Evolutionary conservation across 2,329 filamentous ascomycete genomes (phyloP).

Genomic region (Sporothrix pallida): DNA sequence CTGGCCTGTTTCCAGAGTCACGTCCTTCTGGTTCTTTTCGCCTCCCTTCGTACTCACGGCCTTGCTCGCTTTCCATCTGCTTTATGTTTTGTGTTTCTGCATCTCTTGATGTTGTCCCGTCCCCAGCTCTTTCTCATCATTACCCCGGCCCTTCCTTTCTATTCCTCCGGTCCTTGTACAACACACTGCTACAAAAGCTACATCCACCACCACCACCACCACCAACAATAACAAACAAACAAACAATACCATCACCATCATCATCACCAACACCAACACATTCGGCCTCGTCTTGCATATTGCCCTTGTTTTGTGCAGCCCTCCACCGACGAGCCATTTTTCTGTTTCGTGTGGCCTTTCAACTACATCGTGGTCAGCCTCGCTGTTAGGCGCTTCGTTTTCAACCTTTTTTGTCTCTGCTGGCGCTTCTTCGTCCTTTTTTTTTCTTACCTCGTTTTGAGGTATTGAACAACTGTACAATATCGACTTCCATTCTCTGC

Average conservation of each 20-base stretch:
- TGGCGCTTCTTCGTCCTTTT: background rate
- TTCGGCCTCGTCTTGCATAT: slow-evolving; percentile 5
- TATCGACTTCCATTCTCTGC: background rate
- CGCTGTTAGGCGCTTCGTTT: slow-evolving; percentile 9
- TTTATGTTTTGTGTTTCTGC: background rate
- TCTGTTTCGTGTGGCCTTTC: background rate
- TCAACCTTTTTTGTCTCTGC: background rate
- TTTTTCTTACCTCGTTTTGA: background rate
- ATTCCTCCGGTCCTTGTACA: background rate
- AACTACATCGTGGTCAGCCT: slow-evolving; percentile 7
- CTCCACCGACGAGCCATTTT: background rate
- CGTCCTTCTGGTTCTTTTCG: background rate
- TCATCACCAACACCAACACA: background rate
- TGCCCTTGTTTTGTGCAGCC: background rate
- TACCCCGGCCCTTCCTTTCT: background rate
- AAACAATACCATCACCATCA: background rate
- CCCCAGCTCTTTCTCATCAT: background rate
- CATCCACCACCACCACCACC: slow-evolving; percentile 10
- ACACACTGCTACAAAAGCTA: slow-evolving; percentile 1
- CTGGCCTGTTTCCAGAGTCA: too few species aligned
- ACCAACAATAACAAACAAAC: background rate
- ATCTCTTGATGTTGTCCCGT: slow-evolving; percentile 20
- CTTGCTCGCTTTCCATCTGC: background rate
- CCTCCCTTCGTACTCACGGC: background rate
- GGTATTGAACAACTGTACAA: background rate